Evolutionary conservation across 148 eudicot genomes (phyloP), one percentile per base, ranked within the genome.

Genomic region (Camellia japonica): DNA sequence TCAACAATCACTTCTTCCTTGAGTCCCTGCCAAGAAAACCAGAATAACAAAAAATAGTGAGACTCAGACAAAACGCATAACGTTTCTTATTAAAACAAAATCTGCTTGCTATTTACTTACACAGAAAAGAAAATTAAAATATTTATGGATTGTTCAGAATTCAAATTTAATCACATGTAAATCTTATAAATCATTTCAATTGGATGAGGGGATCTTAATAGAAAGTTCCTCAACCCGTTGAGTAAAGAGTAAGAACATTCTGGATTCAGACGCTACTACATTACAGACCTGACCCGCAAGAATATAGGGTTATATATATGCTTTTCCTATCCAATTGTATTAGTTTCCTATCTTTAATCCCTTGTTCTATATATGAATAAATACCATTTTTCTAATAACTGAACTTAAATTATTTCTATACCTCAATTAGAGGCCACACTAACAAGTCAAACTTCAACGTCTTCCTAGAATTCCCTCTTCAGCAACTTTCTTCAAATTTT

Each of bases 1-100:
- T 95, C 98, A 83, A 92, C 85, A 75, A 95, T 93, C 80, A 95
- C 85, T 81, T 95, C 98, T 65, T 95, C 84, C 80, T 93, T 89
- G 70, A 95, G 79, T 20, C 93, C 97, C 97, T 95, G 87, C 71
- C 66, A 61, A 18, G 62, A 64, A 67, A 41, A 62, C 10, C 7
- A 82, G 46, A n/a, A 65, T 5, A 5, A 9, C 52, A 51, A 7
- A 19, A 3, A 54, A 12, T 7, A 73, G n/a, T 20, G 19, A 12
- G 44, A 7, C 12, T 38, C 11, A 56, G 6, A n/a, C 5, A 38
- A 38, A 6, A 38, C 8, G 71, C 46, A 12, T 41, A 38, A 12
- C 47, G 3, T 23, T 71, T 52, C 60, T 19, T 76, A 12, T 38
- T n/a, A 52, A 47, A 12, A 19, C 2, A 71, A 47, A 71, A 20